Evolutionary conservation across 495 filamentous ascomycete genomes (phyloP), one percentile per base, ranked within the genome.

Genomic region (Trichoderma virens): DNA sequence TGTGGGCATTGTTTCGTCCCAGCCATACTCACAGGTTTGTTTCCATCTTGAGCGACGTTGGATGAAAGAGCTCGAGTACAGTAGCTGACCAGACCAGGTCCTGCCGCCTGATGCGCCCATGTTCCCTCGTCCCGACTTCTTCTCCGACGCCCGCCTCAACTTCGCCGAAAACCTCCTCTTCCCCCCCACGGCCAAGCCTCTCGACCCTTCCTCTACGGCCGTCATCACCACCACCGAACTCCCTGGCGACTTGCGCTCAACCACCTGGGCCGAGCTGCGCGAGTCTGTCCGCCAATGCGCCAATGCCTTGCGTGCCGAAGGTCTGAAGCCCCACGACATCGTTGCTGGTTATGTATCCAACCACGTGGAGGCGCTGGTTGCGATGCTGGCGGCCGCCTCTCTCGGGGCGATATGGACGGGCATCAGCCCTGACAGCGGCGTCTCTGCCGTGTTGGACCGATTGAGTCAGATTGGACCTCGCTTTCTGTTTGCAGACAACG

Each of bases 161-260:
- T 96, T 96, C 73, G 91, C 92, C 27, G 90, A 96, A 77, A 97
- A 97, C 74, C 81, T 97, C 34, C 83, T 97, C 7, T 96, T 85
- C 71, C 92, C 93, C 5, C 75, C 79, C 16, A 80, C 79, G 51
- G 69, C 63, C 27, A 61, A 54, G n/a, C 47, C 70, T 5, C 65
- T 78, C 45, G 72, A 81, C 23, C 84, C 85, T 28, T 76, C 84
- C 65, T 83, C 86, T 60, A 76, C 85, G 63, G 91, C 90, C 27
- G 77, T 93, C 28, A 86, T 94, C 68, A 87, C 85, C 41, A 90
- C 81, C 6, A 93, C 90, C 13, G 91, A 95, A 74, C 61, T 62
- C 5, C 61, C 61, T 2, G 65, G 74, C 27, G 82, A 80, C 7
- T 79, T 88, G 69, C 79, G 80, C 56, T 78, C 92, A 63, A 76